Percentiles rank a stretch among this genome's conserved stretches.
phyloP scores from a whole-genome alignment of 2,329 filamentous ascomycete genomes.

The Colletotrichum karsti region DNA sequence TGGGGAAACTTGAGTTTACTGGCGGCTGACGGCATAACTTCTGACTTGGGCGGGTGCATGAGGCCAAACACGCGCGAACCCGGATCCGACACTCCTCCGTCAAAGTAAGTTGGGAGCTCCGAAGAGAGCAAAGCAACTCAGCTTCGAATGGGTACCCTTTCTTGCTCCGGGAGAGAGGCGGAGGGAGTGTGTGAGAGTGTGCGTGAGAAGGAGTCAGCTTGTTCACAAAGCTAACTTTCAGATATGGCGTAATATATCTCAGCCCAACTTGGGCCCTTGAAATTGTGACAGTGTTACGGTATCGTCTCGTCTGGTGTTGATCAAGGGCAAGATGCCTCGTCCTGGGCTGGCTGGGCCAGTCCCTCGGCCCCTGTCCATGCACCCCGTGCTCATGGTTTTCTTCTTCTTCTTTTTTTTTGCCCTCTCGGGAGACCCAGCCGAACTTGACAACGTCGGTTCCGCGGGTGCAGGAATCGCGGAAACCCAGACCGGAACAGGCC shows the following conservation, averaged over 20 bases:
- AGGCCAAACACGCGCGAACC: constrained; percentile 3
- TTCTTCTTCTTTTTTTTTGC: too few relatives aligned
- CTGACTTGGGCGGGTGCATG: constrained; percentile 9
- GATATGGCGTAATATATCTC: too few relatives aligned
- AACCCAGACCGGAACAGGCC: not conserved
- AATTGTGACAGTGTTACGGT: not conserved
- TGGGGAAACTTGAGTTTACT: not conserved
- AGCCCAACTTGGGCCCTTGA: not conserved
- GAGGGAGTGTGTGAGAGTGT: not conserved
- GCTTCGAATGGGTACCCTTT: not conserved
- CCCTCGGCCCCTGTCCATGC: not conserved
- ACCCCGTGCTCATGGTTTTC: not conserved
- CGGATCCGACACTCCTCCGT: constrained; percentile 16
- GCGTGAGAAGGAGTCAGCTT: not conserved
- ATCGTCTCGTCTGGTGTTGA: constrained; percentile 12
- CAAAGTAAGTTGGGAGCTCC: constrained; percentile 3
- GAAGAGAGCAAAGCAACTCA: not conserved
- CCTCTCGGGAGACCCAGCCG: constrained; percentile 8
- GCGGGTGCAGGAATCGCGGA: not conserved
- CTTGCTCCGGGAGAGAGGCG: not conserved
- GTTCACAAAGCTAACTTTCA: not conserved
- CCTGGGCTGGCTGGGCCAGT: not conserved
- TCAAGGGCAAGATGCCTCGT: not conserved
- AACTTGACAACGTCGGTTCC: not conserved
- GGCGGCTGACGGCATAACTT: not conserved